Conservation (phyloP, 2,329 filamentous ascomycete species). For the Dryadomyces sulphureus region DNA sequence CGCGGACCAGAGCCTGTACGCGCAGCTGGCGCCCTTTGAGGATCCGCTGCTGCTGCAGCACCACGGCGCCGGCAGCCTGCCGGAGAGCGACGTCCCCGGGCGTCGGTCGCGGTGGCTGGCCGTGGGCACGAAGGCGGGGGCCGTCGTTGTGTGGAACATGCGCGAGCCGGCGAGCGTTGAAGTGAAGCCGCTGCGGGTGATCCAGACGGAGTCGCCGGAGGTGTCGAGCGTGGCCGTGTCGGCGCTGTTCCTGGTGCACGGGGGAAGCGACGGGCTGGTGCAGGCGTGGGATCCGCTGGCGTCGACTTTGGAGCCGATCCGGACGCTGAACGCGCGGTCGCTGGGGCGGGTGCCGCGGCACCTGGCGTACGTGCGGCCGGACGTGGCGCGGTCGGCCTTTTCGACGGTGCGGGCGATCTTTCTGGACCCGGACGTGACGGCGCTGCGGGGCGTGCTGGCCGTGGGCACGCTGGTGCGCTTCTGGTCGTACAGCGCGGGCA, state of each 20-base stretch:
- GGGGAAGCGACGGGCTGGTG: conserved; percentile 85
- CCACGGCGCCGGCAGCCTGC: conserved; percentile 26
- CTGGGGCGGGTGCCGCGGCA: conserved; percentile 70
- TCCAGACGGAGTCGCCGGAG: conserved; percentile 81
- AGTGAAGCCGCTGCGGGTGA: conserved; percentile 62
- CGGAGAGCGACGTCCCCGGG: conserved; percentile 57
- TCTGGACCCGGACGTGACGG: conserved; percentile 75
- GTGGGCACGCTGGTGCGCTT: conserved; percentile 79
- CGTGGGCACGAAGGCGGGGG: conserved; percentile 63
- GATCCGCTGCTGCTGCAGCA: conserved; percentile 45
- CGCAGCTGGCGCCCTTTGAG: conserved; percentile 57
- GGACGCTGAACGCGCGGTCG: conserved; percentile 76
- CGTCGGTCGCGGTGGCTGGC: conserved; percentile 70
- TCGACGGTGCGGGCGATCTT: conserved; percentile 72
- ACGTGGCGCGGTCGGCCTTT: conserved; percentile 56
- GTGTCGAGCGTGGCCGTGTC: conserved; percentile 73
- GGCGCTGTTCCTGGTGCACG: conserved; percentile 78
- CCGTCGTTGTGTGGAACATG: conserved; percentile 74
- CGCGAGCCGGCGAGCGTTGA: conserved; percentile 47
- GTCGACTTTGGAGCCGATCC: conserved; percentile 61
- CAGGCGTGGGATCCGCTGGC: conserved; percentile 95
- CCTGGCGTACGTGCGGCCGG: conserved; percentile 35
- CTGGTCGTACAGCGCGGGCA: conserved; percentile 80
- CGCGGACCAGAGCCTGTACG: conserved; percentile 61
- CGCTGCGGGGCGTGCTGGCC: conserved; percentile 73